These are phyloP conservation scores for Stenogyne calaminthoides DNA, from an alignment of 305 asterid species.

Conservation along the genomic window DNA sequence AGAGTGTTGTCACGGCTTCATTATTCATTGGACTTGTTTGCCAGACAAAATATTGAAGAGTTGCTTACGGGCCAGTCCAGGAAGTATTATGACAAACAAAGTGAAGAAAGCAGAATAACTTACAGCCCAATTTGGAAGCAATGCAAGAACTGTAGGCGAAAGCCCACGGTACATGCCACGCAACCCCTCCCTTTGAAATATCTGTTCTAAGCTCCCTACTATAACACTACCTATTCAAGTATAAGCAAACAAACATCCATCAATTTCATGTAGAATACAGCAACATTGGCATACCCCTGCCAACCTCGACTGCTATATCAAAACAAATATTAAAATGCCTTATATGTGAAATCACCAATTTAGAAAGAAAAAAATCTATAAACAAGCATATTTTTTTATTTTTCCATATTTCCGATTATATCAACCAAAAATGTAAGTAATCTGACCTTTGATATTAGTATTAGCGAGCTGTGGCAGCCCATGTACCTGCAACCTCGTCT, in stretches of 20 bases:
- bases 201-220: conserved; percentile 88
- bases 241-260: conserved; percentile 22
- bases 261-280: neutral
- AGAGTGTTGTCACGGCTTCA: conserved; percentile 28
- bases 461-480: conserved; percentile 71
- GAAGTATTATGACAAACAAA: conserved; percentile 21
- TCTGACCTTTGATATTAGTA: conserved; percentile 75
- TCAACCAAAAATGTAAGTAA: neutral
- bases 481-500: conserved; percentile 96
- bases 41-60: neutral
- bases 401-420: neutral
- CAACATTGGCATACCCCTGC: neutral
- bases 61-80: neutral
- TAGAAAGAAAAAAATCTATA: neutral
- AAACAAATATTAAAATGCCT: neutral
- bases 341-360: conserved; percentile 14
- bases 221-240: conserved; percentile 78
- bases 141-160: conserved; percentile 87
- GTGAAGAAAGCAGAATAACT: conserved; percentile 27
- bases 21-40: conserved; percentile 15
- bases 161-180: conserved; percentile 99
- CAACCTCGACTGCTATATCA: neutral
- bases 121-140: conserved; percentile 98
- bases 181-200: conserved; percentile 78
- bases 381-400: neutral